A percentile compares a stretch with the other conserved stretches of the same genome.
Conservation (phyloP, 139 green algal genomes). For the Closterium sp. region DNA sequence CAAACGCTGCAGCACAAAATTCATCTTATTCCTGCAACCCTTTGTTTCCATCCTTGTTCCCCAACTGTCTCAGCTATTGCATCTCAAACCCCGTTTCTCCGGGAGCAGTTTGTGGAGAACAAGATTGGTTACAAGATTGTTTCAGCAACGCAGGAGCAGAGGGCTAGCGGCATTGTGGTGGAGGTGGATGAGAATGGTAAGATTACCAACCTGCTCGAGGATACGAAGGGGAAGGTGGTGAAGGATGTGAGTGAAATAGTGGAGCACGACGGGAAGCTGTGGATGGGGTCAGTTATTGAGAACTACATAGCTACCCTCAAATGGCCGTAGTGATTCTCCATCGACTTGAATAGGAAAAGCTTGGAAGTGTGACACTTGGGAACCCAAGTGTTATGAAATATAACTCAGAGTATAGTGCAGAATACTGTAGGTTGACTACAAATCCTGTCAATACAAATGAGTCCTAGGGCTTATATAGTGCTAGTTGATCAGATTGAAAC, state of each 20-base stretch:
- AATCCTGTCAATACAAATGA: too few relatives aligned
- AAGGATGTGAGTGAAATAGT: constrained; percentile 20
- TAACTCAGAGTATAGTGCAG: too few relatives aligned
- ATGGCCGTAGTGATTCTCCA: neutral
- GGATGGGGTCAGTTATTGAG: constrained; percentile 20
- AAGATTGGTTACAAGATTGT: constrained; percentile 16
- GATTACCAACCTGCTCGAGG: constrained; percentile 15
- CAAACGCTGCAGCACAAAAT: neutral
- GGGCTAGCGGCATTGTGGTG: constrained; percentile 5
- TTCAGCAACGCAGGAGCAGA: neutral
- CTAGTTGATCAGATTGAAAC: too few relatives aligned
- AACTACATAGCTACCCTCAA: constrained; percentile 1
- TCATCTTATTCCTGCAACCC: neutral
- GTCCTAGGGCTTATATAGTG: too few relatives aligned
- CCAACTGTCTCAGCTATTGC: neutral
- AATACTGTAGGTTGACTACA: too few relatives aligned
- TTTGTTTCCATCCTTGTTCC: neutral
- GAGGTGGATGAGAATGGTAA: constrained; percentile 25
- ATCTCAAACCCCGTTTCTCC: neutral
- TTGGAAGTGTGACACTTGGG: neutral
- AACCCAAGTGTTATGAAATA: too few relatives aligned
- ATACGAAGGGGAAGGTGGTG: constrained; percentile 9
- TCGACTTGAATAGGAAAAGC: neutral
- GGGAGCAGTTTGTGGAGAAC: neutral
- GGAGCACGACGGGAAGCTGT: constrained; percentile 26